These are phyloP conservation scores for Lathyrus aphaca DNA, from an alignment of 306 rosid genomes.

Conservation along the genomic window DNA sequence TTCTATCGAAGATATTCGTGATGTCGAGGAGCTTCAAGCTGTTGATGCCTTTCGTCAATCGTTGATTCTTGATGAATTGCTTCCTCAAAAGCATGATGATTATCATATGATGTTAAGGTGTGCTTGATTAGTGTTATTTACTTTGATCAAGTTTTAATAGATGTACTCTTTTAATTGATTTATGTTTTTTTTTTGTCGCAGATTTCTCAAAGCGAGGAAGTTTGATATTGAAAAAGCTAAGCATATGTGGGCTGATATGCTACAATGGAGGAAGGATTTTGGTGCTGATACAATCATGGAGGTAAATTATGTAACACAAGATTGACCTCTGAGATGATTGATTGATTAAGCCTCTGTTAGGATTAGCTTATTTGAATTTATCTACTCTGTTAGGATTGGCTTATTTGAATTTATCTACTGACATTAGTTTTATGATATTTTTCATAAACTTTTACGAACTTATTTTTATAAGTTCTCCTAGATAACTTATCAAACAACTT, in stretches of 20 bases:
- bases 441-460: too few species aligned
- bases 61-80: constrained; percentile 74
- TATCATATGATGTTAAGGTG: constrained; percentile 95
- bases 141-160: neutral
- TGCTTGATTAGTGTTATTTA: neutral
- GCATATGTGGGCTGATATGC: constrained; percentile 43
- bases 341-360: neutral
- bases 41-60: constrained; percentile 84
- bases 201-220: constrained; percentile 94
- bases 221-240: constrained; percentile 88
- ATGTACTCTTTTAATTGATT: neutral
- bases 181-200: constrained; percentile 26
- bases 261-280: constrained; percentile 7
- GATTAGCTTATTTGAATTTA: too few species aligned
- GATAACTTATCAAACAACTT: too few species aligned
- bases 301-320: neutral
- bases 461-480: too few species aligned
- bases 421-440: too few species aligned
- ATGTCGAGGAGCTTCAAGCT: constrained; percentile 80
- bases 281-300: constrained; percentile 4
- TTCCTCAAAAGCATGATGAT: constrained; percentile 80
- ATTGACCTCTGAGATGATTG: constrained; percentile 27
- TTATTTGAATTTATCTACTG: too few species aligned
- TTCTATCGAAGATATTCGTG: constrained; percentile 93
- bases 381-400: too few species aligned